Evolutionary conservation across 306 rosid species (phyloP), one percentile per base, ranked within the genome.

Genomic region (Hippophae rhamnoides): DNA sequence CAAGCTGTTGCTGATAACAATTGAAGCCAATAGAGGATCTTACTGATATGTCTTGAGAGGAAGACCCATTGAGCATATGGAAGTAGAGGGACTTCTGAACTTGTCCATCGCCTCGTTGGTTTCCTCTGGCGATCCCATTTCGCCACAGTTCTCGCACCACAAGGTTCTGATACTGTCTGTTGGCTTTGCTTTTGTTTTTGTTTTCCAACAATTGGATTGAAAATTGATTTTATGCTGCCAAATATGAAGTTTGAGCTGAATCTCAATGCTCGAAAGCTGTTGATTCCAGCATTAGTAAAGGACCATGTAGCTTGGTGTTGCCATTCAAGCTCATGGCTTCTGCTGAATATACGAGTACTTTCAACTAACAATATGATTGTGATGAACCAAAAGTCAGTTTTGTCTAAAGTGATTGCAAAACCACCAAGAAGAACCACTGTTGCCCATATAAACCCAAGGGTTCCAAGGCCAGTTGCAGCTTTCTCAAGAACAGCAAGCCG

Each of bases 281-380:
- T 79, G 64, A 85, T 71, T 43, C 96, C 95, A 4, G 70, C 85
- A 31, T 77, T 95, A 18, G 89, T 51, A 10, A 88, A 55, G 38
- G 99, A 82, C 97, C 95, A 86, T 41, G 97, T 93, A 26, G 97
- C 82, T 71, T 88, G 95, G 69, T 88, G 99, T 57, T 93, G 99
- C 97, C 99, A 93, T 64, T 93, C 97, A 47, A 93, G 94, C 72
- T 93, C 99, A 45, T 80, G 99, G 26, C 99, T 93, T 48, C 99
- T 73, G 82, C 99, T 93, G 79, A 93, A 88, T 42, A 93, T 82
- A 48, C 99, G 64, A 23, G 97, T 69, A 18, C 99, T 97, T 59
- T 93, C 97, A 11, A 86, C 79, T 66, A 93, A 61, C 53, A 88
- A 65, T 57, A 93, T 93, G 69, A 93, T 74, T 10, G 97, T 84